Conservation (phyloP, 2,329 filamentous ascomycete species). For the Phoma sp. region DNA sequence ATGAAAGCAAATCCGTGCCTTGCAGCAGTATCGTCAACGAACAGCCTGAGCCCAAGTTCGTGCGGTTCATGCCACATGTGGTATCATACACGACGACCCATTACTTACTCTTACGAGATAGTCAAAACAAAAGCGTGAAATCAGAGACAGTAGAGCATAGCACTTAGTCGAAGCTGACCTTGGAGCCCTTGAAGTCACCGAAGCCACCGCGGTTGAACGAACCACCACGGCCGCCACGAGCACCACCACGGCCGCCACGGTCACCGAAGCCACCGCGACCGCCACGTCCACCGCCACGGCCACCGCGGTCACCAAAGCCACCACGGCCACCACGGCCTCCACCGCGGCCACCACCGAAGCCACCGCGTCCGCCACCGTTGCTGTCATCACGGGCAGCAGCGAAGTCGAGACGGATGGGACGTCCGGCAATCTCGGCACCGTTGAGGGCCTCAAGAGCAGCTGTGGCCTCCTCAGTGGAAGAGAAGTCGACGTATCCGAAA, state of each 20-base stretch:
- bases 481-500: slow-evolving; percentile 89
- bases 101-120: slow-evolving; percentile 34
- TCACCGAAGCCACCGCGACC: slow-evolving; percentile 58
- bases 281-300: slow-evolving; percentile 55
- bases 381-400: slow-evolving; percentile 69
- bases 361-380: slow-evolving; percentile 60
- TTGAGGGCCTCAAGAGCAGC: slow-evolving; percentile 72
- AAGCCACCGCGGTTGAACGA: slow-evolving; percentile 61
- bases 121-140: slow-evolving; percentile 27
- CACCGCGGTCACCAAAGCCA: slow-evolving; percentile 56
- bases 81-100: slow-evolving; percentile 25
- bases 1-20: slow-evolving; percentile 19
- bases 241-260: slow-evolving; percentile 54
- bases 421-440: slow-evolving; percentile 73
- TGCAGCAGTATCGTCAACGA: slow-evolving; percentile 15
- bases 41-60: slow-evolving; percentile 18
- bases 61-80: slow-evolving; percentile 20
- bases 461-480: slow-evolving; percentile 81
- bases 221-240: slow-evolving; percentile 55
- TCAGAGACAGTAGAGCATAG: slow-evolving; percentile 7
- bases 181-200: slow-evolving; percentile 76
- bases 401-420: slow-evolving; percentile 82
- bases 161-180: slow-evolving; percentile 68
- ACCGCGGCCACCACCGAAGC: slow-evolving; percentile 59
- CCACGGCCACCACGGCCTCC: slow-evolving; percentile 57